A percentile compares a stretch with the other conserved stretches of the same genome.
phyloP scores from a whole-genome alignment of 2,329 filamentous ascomycete genomes.

The Neophaeococcomyces aloes region DNA sequence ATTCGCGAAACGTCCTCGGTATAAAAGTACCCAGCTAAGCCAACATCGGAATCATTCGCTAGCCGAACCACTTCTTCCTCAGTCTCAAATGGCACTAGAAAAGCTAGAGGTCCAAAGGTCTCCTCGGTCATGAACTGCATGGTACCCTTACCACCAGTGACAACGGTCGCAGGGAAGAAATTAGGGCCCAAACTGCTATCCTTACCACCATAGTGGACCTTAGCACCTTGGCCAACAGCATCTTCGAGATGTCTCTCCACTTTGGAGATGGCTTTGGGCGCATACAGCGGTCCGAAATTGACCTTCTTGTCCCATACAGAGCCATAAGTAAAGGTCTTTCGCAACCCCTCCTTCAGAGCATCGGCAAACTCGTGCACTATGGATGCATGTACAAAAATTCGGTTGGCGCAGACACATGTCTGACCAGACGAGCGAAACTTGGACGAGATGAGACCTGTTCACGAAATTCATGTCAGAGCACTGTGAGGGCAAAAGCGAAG shows the following conservation, averaged over 20 bases:
- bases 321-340: conserved; percentile 38
- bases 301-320: conserved; percentile 36
- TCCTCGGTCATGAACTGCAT: conserved; percentile 83
- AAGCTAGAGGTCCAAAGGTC: conserved; percentile 91
- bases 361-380: too few species aligned
- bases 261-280: conserved; percentile 69
- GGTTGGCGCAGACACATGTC: too few species aligned
- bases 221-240: conserved; percentile 65
- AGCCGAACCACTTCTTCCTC: conserved; percentile 79
- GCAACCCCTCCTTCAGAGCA: too few species aligned
- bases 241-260: conserved; percentile 71
- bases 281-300: conserved; percentile 49
- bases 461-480: too few species aligned
- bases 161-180: conserved; percentile 83
- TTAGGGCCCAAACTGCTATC: conserved; percentile 66
- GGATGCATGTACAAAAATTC: too few species aligned
- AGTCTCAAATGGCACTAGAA: conserved; percentile 75
- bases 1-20: conserved; percentile 49
- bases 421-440: too few species aligned
- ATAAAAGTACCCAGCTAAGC: conserved; percentile 91
- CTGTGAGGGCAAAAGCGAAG: too few species aligned
- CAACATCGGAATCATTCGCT: conserved; percentile 75
- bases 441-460: too few species aligned
- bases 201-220: conserved; percentile 63
- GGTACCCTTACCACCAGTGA: conserved; percentile 72